Percentiles rank a stretch among this genome's conserved stretches.
Evolutionary conservation across 768 basidiomycete species (phyloP).

Genomic region (Lentinula lateritia): DNA sequence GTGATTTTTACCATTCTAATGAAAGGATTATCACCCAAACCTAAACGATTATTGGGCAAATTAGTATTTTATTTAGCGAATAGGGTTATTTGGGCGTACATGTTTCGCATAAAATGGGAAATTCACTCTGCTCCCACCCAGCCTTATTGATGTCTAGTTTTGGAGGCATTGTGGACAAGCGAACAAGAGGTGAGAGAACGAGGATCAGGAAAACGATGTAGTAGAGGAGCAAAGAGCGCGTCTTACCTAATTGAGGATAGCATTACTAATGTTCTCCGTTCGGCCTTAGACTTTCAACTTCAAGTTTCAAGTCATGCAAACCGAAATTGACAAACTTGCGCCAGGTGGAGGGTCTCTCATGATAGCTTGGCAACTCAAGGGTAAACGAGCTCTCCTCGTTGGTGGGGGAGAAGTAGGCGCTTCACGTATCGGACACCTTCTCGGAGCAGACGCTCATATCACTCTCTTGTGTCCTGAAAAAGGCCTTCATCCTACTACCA

Average conservation of each 20-base stretch:
- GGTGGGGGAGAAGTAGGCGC: conserved; percentile 94
- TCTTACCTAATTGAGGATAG: neutral
- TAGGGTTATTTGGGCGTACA: conserved; percentile 42
- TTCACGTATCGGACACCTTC: conserved; percentile 79
- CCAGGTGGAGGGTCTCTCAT: conserved; percentile 70
- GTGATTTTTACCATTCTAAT: conserved; percentile 75
- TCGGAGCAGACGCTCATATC: conserved; percentile 73
- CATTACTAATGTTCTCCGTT: neutral
- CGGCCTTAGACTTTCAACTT: neutral
- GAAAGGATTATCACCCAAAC: conserved; percentile 87
- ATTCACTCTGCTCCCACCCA: conserved; percentile 91
- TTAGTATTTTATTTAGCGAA: neutral
- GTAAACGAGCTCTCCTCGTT: conserved; percentile 81
- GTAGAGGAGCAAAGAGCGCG: conserved; percentile 9
- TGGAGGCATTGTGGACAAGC: conserved; percentile 44
- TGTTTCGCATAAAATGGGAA: conserved; percentile 91
- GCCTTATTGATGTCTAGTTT: conserved; percentile 95
- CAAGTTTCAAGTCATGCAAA: neutral
- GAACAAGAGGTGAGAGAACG: neutral
- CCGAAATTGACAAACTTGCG: conserved; percentile 9
- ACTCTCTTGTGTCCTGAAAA: conserved; percentile 68
- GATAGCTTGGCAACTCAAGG: conserved; percentile 88
- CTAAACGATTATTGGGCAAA: conserved; percentile 27
- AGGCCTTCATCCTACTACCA: conserved; percentile 61
- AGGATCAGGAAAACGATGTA: neutral